Percentiles rank a stretch among this genome's conserved stretches.
Evolutionary conservation across 768 basidiomycete species (phyloP).

Genomic region (Boletus sp.): DNA sequence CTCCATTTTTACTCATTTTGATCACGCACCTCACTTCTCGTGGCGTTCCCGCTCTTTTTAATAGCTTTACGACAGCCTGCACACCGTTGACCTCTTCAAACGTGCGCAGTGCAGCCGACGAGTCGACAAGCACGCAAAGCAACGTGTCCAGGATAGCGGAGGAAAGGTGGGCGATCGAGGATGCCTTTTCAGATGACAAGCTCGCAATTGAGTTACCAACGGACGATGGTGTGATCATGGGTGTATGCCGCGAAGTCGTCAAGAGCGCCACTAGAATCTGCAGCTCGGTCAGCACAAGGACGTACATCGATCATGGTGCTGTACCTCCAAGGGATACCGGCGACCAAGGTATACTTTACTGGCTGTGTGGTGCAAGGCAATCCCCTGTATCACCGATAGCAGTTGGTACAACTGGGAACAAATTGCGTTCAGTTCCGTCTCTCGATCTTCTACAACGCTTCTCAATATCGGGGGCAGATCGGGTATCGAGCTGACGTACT

Average conservation of each 20-base stretch:
- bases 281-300: constrained; percentile 4
- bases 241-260: constrained; percentile 63
- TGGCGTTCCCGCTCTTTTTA: constrained; percentile 85
- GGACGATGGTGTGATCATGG: constrained; percentile 27
- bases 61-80: constrained; percentile 79
- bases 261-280: constrained; percentile 75
- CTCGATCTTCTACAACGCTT: constrained; percentile 37
- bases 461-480: constrained; percentile 1
- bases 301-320: neutral
- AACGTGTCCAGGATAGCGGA: constrained; percentile 80
- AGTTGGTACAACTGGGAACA: constrained; percentile 55
- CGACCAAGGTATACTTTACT: constrained; percentile 74
- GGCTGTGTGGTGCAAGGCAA: constrained; percentile 61
- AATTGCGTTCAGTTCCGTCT: constrained; percentile 47
- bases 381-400: constrained; percentile 74
- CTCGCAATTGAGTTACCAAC: neutral
- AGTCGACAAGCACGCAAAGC: constrained; percentile 87
- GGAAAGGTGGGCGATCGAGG: constrained; percentile 48
- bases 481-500: constrained; percentile 28
- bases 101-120: constrained; percentile 64
- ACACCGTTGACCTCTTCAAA: constrained; percentile 81
- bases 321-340: constrained; percentile 65
- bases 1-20: constrained; percentile 38
- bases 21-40: constrained; percentile 81
- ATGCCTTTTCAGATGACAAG: constrained; percentile 23